Evolutionary conservation across 2,329 filamentous ascomycete species (phyloP).

Genomic region (Neofusicoccum umdonicola): DNA sequence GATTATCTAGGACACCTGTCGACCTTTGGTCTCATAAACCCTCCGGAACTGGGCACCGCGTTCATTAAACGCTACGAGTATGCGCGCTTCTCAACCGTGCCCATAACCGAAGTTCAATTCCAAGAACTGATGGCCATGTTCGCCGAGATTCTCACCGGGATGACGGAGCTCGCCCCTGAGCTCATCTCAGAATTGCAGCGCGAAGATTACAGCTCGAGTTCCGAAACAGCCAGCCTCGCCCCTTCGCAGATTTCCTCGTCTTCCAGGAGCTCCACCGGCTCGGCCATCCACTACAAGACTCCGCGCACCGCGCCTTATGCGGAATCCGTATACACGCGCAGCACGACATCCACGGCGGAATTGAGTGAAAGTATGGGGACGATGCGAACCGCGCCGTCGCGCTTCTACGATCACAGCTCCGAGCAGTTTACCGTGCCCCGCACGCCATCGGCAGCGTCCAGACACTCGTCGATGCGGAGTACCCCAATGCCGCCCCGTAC

Average conservation of each 20-base stretch:
- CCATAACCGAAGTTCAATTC: conserved; percentile 70
- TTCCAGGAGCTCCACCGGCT: conserved; percentile 24
- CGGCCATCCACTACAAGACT: conserved; percentile 28
- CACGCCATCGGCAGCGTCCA: neutral
- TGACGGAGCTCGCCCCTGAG: conserved; percentile 62
- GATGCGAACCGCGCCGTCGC: conserved; percentile 8
- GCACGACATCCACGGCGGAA: conserved; percentile 12
- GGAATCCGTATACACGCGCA: conserved; percentile 19
- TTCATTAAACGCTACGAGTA: conserved; percentile 80
- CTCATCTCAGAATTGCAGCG: conserved; percentile 47
- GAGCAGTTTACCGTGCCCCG: neutral
- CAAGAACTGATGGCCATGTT: conserved; percentile 79
- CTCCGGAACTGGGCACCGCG: conserved; percentile 47
- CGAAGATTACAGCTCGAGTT: conserved; percentile 24
- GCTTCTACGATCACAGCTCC: neutral
- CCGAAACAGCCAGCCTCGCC: conserved; percentile 34
- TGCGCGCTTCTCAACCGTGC: conserved; percentile 74
- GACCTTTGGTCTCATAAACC: conserved; percentile 61
- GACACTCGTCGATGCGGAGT: neutral
- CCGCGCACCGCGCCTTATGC: conserved; percentile 23
- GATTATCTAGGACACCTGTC: conserved; percentile 75
- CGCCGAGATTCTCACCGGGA: conserved; percentile 72
- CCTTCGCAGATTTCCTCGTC: conserved; percentile 27
- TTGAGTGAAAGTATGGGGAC: conserved; percentile 8
- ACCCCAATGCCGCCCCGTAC: conserved; percentile 1